Evolutionary conservation across 495 filamentous ascomycete species (phyloP), one percentile per base, ranked within the genome.

Genomic region (Sphaerosporella brunnea): DNA sequence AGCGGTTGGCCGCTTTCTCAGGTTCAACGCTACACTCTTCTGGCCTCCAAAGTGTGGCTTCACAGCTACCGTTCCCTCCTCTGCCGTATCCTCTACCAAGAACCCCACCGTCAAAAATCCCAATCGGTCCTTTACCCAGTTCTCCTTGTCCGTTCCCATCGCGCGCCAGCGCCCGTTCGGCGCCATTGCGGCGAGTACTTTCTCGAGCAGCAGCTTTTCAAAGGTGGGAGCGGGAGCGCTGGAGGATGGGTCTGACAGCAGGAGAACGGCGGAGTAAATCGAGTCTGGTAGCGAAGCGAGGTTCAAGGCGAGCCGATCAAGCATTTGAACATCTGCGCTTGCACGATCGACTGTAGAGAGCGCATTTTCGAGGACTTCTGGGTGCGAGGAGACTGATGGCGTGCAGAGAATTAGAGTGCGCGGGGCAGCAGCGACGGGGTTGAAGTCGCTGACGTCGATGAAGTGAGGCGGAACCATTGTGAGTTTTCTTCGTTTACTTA

Each of bases 281-380:
- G 72, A 61, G 10, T 71, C 48, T 1, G 90, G 83, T 3, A 99
- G 78, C 2, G 74, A 63, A 41, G 90, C 82, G 34, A 95, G 72
- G 43, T 84, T 84, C 32, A 82, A 72, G 0, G 84, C 77, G 15
- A 99, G 73, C 24, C 90, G 84, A 66, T 99, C 90, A 46, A 99
- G 82, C 90, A 99, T 99, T 61, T 96, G 92, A 28, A 99, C 70
- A 61, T 99, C 90, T 40, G 84, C 85, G 26, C 69, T 65, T 47
- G 67, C 63, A 55, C 83, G 80, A 60, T 84, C 74, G 64, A 82
- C 74, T 30, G 75, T 68, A 19, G 68, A 68, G 53, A 79, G 71
- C 26, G 77, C 61, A 26, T 59, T 63, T 32, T 74, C 63, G 39
- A 84, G 65, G 55, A 70, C 69, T 24, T 75, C 70, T 11, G 77